Evolutionary conservation across 768 basidiomycete genomes (phyloP), one percentile per base, ranked within the genome.

Genomic region (Coprinopsis cinerea): DNA sequence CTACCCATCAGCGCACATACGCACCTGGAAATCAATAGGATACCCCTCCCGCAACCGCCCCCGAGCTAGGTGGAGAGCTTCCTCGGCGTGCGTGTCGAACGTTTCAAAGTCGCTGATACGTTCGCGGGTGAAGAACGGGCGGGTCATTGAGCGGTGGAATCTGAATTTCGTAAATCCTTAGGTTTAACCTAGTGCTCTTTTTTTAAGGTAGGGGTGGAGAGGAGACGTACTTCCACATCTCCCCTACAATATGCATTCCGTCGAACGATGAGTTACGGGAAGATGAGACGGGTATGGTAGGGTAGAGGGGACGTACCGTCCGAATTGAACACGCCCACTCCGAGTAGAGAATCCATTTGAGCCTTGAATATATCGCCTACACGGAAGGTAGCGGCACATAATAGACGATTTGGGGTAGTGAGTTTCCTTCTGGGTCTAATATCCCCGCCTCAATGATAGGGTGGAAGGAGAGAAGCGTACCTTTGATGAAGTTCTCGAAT

Each of bases 61-160:
- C 41, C 72, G 73, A 41, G 78, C 68, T 40, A 71, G 61, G 3
- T 59, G 55, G 4, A 85, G 62, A 2, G 75, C 70, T 15, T 74
- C 64, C 40, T 73, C 70, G 4, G 76, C 71, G 40, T 82, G 80
- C 9, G 73, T 66, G 44, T 76, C 78, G 55, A 83, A 84, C 20
- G 76, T 78, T 17, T 83, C 77, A 48, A 83, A 85, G 58, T 83
- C 76, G 37, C 72, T 75, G 45, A 83, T 76, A 28, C 74, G 68
- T 27, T 85, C 83, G 36, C 71, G 73, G 48, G 63, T 76, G 66
- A 88, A 87, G 68, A 87, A 87, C 0, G 85, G 85, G 0, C 85
- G 77, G 0, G 82, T 81, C 69, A 87, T 83, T 2, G 72, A 58
- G 9, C 84, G 79, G 60, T 86, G 83, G 55, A 83, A 76, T 58